These are phyloP conservation scores for Aspergillus fischeri DNA, from an alignment of 2,329 filamentous ascomycete genomes.

Conservation along the genomic window DNA sequence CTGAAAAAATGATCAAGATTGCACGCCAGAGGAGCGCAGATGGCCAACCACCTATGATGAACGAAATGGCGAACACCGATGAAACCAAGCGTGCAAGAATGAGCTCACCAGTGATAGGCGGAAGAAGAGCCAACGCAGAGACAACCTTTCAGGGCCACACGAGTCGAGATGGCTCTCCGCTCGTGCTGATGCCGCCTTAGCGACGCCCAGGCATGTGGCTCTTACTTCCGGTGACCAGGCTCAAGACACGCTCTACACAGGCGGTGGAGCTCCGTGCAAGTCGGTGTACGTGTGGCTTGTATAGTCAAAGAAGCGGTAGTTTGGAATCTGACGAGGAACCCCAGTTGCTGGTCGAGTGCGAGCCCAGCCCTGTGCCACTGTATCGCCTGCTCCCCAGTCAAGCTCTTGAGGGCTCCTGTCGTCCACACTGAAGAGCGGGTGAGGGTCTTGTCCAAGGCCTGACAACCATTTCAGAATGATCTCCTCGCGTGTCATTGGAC, in stretches of 20 bases:
- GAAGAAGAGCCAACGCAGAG: not conserved
- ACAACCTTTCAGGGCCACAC: not conserved
- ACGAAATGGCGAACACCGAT: not conserved
- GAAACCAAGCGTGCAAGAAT: not conserved
- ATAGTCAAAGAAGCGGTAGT: no score
- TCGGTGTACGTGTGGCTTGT: not conserved
- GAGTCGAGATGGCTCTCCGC: not conserved
- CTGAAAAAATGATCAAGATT: not conserved
- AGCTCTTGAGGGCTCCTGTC: not conserved
- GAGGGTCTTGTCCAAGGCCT: not conserved
- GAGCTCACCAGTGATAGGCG: not conserved
- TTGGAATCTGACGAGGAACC: no score
- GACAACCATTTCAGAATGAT: not conserved
- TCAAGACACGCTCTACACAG: not conserved
- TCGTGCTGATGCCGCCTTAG: not conserved
- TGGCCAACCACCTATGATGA: not conserved
- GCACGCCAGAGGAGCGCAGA: not conserved
- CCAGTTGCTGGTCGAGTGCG: no score
- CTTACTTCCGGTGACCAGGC: not conserved
- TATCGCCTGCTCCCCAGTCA: not conserved
- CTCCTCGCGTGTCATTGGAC: not conserved
- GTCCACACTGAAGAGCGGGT: not conserved
- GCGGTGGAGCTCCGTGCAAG: not conserved
- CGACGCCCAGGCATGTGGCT: not conserved
- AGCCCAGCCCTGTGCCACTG: not conserved